Evolutionary conservation across 441 rosid genomes (phyloP), one percentile per base, ranked within the genome.

Genomic region (Pelargonium fulgidum): DNA sequence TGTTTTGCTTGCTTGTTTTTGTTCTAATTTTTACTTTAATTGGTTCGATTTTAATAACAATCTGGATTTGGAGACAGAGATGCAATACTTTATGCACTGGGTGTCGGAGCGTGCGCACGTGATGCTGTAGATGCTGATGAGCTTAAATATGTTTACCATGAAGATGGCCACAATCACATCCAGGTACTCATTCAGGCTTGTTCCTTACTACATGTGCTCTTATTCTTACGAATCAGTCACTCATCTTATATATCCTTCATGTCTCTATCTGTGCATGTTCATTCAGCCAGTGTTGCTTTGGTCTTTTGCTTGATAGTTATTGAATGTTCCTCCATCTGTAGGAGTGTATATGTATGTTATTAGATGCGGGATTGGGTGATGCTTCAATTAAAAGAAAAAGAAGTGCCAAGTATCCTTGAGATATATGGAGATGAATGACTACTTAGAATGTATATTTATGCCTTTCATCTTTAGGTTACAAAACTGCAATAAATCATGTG

Each of bases 71-170:
- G 66, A 52, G 61, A 68, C 82, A 93, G 96, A 78, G 99, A 94
- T 71, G 93, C 75, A 24, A 92, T 83, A 14, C 52, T 92, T 61
- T 90, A 94, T 81, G 92, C 96, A 65, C 82, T 92, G 80, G 97
- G 98, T 61, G 68, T 89, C 36, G 98, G 98, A 68, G 94, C 94
- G n/a, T 92, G 98, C 78, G 87, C 85, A 48, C 67, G 73, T 26
- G 82, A 92, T 76, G 90, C 96, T n/a, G 73, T 83, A 68, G 96
- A 92, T 75, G 56, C 81, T 0, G 80, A 87, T 70, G 99, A 94
- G 82, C 90, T 94, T 13, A 89, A 92, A 64, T 92, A 71, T 77
- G 89, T 89, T 19, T 86, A 92, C 80, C 93, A 92, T 76, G 81
- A 82, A 74, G 68, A 85, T 2, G 98, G 98, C 0, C 96, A 81